phyloP scores from a whole-genome alignment of 805 yeast genomes.

The Lachancea thermotolerans region DNA sequence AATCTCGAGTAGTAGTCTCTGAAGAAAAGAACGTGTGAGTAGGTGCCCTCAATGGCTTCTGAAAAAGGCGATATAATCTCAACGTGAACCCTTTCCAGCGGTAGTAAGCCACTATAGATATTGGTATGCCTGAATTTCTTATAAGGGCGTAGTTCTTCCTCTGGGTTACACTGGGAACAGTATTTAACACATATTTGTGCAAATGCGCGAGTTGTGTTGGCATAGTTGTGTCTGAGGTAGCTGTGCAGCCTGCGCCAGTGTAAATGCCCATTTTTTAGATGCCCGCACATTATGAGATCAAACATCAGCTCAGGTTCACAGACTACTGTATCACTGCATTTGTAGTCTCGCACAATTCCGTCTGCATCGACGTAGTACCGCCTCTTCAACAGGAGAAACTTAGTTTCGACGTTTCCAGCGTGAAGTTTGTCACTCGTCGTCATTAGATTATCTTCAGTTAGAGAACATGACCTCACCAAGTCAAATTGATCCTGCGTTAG shows the following conservation, averaged over 20 bases:
- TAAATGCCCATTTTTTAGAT: constrained; percentile 28
- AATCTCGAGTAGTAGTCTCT: constrained; percentile 28
- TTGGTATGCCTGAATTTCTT: constrained; percentile 14
- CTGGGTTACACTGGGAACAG: constrained; percentile 28
- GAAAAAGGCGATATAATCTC: constrained; percentile 26
- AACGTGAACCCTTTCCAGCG: constrained; percentile 26
- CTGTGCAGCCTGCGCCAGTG: constrained; percentile 13
- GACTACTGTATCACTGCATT: constrained; percentile 19
- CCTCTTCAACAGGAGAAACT: constrained; percentile 17
- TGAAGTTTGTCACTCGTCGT: constrained; percentile 16
- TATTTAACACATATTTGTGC: constrained; percentile 15
- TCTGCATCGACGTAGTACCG: constrained; percentile 20
- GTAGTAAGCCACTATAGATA: constrained; percentile 17
- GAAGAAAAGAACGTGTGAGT: constrained; percentile 23
- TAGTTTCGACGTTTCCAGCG: constrained; percentile 16
- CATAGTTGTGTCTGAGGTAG: constrained; percentile 15
- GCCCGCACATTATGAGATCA: constrained; percentile 26
- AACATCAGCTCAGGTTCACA: constrained; percentile 27
- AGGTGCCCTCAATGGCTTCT: constrained; percentile 19
- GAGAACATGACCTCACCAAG: constrained; percentile 16
- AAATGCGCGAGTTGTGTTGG: constrained; percentile 23
- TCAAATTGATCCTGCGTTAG: constrained; percentile 25
- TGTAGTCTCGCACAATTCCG: constrained; percentile 20
- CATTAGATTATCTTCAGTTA: constrained; percentile 18
- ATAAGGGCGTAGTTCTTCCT: constrained; percentile 9